These are phyloP conservation scores for Coemansia sp. DNA, from an alignment of 192 early-diverging fungal genomes.

Conservation along the genomic window DNA sequence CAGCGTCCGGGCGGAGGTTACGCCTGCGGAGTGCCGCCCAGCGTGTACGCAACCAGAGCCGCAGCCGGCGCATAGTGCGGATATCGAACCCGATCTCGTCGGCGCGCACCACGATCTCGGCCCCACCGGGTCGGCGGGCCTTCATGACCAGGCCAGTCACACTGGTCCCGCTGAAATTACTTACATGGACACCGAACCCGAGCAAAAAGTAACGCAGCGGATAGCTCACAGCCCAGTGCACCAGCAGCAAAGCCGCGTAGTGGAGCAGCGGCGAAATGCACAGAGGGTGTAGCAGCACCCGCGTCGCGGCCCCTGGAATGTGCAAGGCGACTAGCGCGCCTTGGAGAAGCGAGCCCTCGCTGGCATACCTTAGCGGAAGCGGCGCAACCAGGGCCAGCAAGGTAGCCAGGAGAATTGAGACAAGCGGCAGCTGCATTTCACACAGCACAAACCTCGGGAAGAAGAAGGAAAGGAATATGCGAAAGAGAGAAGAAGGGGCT, in stretches of 20 bases:
- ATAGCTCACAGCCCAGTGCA: conserved; percentile 23
- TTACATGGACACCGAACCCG: conserved; percentile 35
- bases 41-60: conserved; percentile 8
- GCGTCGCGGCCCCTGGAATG: conserved; percentile 5
- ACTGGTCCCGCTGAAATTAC: conserved; percentile 35
- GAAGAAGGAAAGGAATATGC: background rate
- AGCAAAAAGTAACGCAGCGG: conserved; percentile 31
- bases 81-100: conserved; percentile 44
- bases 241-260: conserved; percentile 8
- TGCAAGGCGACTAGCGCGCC: conserved; percentile 11
- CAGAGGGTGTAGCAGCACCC: conserved; percentile 19
- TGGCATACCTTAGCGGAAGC: conserved; percentile 13
- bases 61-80: conserved; percentile 41
- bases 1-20: background rate
- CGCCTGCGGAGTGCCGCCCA: conserved; percentile 16
- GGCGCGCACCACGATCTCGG: conserved; percentile 21
- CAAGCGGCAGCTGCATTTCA: conserved; percentile 27
- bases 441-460: background rate
- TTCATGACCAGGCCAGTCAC: conserved; percentile 23
- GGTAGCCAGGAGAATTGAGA: conserved; percentile 13
- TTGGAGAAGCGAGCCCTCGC: conserved; percentile 23
- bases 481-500: background rate
- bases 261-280: conserved; percentile 20
- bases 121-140: conserved; percentile 5
- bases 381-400: conserved; percentile 29